phyloP scores from a whole-genome alignment of 163 green algal species.

The Scenedesmus sp. region DNA sequence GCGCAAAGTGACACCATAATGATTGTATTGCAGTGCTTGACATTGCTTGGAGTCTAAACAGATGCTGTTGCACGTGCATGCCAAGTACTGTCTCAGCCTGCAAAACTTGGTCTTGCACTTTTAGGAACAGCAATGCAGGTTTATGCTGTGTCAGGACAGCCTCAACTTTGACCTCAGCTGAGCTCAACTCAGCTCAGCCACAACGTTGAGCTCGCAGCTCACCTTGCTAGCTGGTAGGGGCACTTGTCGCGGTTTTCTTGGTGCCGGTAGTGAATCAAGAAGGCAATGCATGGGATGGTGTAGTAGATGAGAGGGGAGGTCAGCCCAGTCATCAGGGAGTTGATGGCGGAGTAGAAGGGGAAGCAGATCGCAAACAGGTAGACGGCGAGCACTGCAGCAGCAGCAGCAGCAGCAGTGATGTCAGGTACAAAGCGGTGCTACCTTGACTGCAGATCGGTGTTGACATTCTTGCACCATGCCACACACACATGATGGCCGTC shows the following conservation, averaged over 20 bases:
- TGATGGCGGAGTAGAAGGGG: slow-evolving; percentile 13
- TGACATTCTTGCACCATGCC: too few species aligned
- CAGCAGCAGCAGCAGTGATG: background rate
- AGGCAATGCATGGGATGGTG: background rate
- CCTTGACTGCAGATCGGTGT: too few species aligned
- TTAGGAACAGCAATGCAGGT: too few species aligned
- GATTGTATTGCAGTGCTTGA: too few species aligned
- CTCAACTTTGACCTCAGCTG: background rate
- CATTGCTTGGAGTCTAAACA: too few species aligned
- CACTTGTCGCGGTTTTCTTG: background rate
- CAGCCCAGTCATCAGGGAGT: background rate
- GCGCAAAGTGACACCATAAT: too few species aligned
- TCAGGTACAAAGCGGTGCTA: too few species aligned
- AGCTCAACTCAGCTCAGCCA: background rate
- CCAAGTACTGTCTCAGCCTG: background rate
- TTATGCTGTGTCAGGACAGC: background rate
- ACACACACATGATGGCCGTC: too few species aligned
- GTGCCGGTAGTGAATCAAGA: background rate
- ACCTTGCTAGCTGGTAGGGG: background rate
- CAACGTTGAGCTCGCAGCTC: background rate
- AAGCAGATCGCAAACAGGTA: slow-evolving; percentile 9
- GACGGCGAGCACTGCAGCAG: background rate
- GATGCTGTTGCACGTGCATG: background rate
- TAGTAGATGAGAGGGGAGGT: background rate
- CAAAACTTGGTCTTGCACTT: background rate